Base-by-base conservation (phyloP, 192 early-diverging fungal genomes). In the Endogone sp. region DNA sequence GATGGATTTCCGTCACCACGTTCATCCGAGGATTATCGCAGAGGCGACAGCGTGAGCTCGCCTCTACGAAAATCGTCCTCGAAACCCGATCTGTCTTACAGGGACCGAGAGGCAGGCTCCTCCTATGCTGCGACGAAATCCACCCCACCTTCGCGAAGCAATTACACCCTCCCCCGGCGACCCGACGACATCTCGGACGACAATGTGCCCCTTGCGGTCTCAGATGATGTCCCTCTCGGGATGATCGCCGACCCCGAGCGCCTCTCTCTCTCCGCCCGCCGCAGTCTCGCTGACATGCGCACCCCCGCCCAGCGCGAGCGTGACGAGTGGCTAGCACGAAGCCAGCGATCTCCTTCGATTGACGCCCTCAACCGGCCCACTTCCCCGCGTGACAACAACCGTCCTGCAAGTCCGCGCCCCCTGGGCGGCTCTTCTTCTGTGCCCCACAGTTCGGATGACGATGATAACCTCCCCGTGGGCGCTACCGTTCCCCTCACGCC, bases 301-400 rank as follows among this genome's bases (percentile, higher is more conserved):
- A 60, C 59, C 24, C 59, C 59, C 9, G 59, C 59, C 6, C 9
- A 60, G 21, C 59, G 59, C 27, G 59, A 60, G 21, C 59, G 59
- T 10, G 59, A 60, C 22, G 22, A 23, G 59, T 60, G 27, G 22
- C 59, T 60, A 6, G 59, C 59, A 16, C 37, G 37, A 16, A 6
- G 37, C 37, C 37, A 49, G 16, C 37, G 16, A 16, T 49, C 37
- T 6, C 37, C 37, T 11, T 49, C 37, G 9, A 16, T 16, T 16
- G 37, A 49, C 37, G 0, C 37, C 16, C 37, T 16, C 6, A 49
- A 49, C 37, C 37, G 37, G 9, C 9, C 16, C 37, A 49, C 16
- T 16, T 49, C 37, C 16, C 37, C 37, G 6, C 37, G 37, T 16
- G 37, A 49, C 37, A 49, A 16, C 37, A 6, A 16, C 37, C 37